phyloP scores from a whole-genome alignment of 139 green algal genomes.

The Chlorella sp. region DNA sequence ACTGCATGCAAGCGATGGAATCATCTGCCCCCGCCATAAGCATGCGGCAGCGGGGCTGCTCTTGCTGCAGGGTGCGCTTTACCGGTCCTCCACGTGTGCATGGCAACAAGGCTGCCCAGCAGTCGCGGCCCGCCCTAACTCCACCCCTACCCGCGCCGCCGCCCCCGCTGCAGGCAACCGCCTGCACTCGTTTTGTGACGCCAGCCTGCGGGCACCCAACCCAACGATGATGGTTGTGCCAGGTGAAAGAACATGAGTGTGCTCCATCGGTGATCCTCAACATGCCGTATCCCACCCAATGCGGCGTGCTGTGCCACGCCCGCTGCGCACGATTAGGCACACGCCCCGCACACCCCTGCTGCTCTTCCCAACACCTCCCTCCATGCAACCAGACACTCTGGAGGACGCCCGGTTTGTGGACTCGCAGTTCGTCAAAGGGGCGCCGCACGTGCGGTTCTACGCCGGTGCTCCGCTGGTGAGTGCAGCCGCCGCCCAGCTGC shows the following conservation, averaged over 20 bases:
- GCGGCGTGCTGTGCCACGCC: neutral
- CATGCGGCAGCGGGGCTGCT: neutral
- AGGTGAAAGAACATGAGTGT: neutral
- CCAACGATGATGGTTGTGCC: conserved; percentile 27
- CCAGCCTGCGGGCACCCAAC: conserved; percentile 9
- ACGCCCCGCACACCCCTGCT: too few species aligned
- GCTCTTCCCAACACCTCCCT: too few species aligned
- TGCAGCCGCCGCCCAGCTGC: too few species aligned
- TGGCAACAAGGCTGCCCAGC: neutral
- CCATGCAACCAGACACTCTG: conserved; percentile 13
- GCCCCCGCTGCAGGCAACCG: neutral
- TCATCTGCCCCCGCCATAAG: neutral
- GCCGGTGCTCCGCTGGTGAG: neutral
- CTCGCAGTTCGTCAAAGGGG: conserved; percentile 4
- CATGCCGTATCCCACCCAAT: neutral
- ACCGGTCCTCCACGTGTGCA: too few species aligned
- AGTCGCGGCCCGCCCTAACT: neutral
- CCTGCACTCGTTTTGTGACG: conserved; percentile 24
- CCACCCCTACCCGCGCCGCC: neutral
- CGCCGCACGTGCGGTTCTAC: conserved; percentile 21
- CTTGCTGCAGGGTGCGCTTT: neutral
- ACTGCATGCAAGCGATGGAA: neutral
- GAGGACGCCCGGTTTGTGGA: conserved; percentile 3
- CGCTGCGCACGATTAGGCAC: too few species aligned
- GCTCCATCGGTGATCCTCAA: neutral